Conservation (phyloP, 495 filamentous ascomycete species). For the Sordaria brevicollis region DNA sequence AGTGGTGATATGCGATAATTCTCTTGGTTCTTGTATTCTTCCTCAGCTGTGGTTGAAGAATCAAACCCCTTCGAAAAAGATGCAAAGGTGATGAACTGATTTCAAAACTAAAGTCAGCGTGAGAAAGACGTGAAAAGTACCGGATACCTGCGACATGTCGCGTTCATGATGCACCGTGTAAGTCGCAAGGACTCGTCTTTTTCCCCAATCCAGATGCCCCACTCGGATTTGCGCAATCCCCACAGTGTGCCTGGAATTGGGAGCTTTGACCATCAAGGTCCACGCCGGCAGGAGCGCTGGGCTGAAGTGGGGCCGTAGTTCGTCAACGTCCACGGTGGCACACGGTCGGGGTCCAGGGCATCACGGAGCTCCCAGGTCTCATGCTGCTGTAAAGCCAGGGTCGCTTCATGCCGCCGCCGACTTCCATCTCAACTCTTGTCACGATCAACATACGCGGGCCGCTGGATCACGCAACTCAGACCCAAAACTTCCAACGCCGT, state of each 20-base stretch:
- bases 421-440: neutral
- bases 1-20: neutral
- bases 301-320: neutral
- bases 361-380: neutral
- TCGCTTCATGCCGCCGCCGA: neutral
- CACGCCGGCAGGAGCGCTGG: neutral
- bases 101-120: neutral
- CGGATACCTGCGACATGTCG: neutral
- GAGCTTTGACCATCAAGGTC: slow-evolving; percentile 6
- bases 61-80: neutral
- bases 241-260: neutral
- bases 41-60: neutral
- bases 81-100: neutral
- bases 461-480: neutral
- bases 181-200: neutral
- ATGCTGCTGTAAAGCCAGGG: slow-evolving; percentile 4
- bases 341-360: no score
- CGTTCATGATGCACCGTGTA: neutral
- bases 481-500: neutral
- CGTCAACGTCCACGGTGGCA: neutral
- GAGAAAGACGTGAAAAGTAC: neutral
- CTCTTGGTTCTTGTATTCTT: neutral
- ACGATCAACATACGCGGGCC: neutral
- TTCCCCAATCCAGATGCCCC: neutral
- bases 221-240: neutral